Conservation (phyloP, 2,329 filamentous ascomycete species). For the Fonsecaea pugnacius region DNA sequence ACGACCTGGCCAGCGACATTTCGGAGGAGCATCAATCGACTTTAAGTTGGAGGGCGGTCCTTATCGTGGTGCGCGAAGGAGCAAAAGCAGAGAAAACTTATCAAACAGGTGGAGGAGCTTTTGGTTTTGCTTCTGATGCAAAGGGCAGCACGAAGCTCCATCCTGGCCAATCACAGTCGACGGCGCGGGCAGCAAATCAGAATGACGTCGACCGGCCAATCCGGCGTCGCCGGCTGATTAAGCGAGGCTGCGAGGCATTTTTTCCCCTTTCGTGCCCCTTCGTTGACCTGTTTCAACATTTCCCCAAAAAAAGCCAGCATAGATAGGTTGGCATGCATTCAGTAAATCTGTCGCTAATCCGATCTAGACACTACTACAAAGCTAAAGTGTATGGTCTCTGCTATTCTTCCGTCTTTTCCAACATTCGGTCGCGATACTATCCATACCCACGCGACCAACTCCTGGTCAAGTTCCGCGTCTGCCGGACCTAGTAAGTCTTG, state of each 20-base stretch:
- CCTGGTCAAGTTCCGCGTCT: not conserved
- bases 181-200: not conserved
- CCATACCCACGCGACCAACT: not conserved
- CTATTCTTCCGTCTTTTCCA: slow-evolving; percentile 7
- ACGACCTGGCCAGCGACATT: slow-evolving; percentile 36
- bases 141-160: slow-evolving; percentile 18
- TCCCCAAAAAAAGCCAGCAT: no score
- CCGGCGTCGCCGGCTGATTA: not conserved
- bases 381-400: slow-evolving; percentile 2
- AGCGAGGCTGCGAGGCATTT: slow-evolving; percentile 8
- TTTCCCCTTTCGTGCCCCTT: not conserved
- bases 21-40: slow-evolving; percentile 5
- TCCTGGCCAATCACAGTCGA: not conserved
- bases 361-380: not conserved
- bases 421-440: not conserved
- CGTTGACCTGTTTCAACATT: no score
- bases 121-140: slow-evolving; percentile 4
- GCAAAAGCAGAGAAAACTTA: slow-evolving; percentile 13
- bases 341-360: not conserved
- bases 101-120: slow-evolving; percentile 24
- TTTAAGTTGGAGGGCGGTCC: not conserved
- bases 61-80: slow-evolving; percentile 10
- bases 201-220: slow-evolving; percentile 1
- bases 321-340: not conserved
- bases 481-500: slow-evolving; percentile 31